Base-by-base conservation (phyloP, 2,329 filamentous ascomycete species). In the Fusarium acutatum region DNA sequence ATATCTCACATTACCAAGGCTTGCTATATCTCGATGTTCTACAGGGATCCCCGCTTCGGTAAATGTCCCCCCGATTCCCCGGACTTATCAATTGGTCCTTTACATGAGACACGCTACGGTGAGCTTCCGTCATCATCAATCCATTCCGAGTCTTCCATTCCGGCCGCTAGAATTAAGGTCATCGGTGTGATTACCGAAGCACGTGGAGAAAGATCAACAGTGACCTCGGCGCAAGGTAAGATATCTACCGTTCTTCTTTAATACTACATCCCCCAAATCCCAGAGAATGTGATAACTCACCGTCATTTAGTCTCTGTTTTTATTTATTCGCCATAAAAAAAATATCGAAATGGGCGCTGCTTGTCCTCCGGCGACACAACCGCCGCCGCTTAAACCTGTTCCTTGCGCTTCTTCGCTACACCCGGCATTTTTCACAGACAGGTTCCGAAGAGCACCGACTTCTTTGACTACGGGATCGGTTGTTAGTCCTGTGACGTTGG, bases 381-480 rank as follows among this genome's bases (percentile, higher is more conserved):
- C 60, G 32, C 68, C 50, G 61, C 62, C 64, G 35, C 65, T 62
- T 11, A 61, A 60, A 41, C 41, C 41, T 17, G 56, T 60, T n/a
- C 67, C 69, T 53, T 73, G 69, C 79, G 84, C 89, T 15, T 89
- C 92, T 3, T 86, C 85, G 43, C 84, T 89, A 32, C 93, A 95
- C 74, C 93, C 93, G 1, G 93, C 94, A 3, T 95, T 95, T 82
- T 94, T 95, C 83, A 93, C 92, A 1, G 84, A 89, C 35, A 86
- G 86, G 58, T 82, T 94, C 57, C 88, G 87, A 65, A 88, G 87
- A 75, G 85, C 88, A 6, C 87, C 90, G 10, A 83, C 86, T 28
- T 75, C 65, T 44, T 66, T 73, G 66, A 77, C 76, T 30, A 60
- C 69, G 12, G 75, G 61, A 18, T 30, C 61, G 20, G 12, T 67